Base-by-base conservation (phyloP, 2,329 filamentous ascomycete genomes). In the Trichothecium sympodiale region DNA sequence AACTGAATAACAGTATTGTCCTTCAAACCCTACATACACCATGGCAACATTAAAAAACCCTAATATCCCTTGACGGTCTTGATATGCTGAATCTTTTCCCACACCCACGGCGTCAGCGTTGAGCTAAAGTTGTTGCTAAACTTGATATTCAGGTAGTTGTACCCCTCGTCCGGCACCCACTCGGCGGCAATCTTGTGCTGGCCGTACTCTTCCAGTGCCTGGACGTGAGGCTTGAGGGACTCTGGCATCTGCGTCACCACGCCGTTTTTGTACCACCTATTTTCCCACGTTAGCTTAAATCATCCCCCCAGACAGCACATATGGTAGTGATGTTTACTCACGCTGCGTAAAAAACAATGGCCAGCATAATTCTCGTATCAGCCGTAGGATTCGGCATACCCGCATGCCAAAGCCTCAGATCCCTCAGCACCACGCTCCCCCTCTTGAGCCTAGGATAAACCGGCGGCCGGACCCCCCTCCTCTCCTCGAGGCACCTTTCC, bases 91-190 rank as follows among this genome's bases (percentile, higher is more conserved):
- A 43, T 43, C 35, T 30, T 43, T 30, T 43, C 41, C 41, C 41
- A 43, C 8, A 43, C 41, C 39, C 37, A 39, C 13, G 41, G 41
- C n/a, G 39, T 41, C 14, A 43, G 34, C 10, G 35, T 38, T n/a
- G 41, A 43, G 38, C 48, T 50, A 28, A 50, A 50, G 34, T 49
- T 50, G 34, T 47, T 48, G 30, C 42, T 47, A 33, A 50, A 50
- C 34, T 46, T 45, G 32, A 48, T 46, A 15, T 43, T 38, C 13
- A 41, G 40, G 30, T 48, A 46, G 29, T 50, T 41, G 12, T 47
- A 42, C 5, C 39, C 39, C 32, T 38, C 31, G 10, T 40, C 45
- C 9, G 44, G 40, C 17, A 48, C 46, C 38, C 41, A 48, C 8
- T 48, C 38, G 3, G 34, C 36, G 10, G 39, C 39, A 16, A 41